These are phyloP conservation scores for Solanum acaule DNA, from an alignment of 257 asterid genomes.

Conservation along the genomic window DNA sequence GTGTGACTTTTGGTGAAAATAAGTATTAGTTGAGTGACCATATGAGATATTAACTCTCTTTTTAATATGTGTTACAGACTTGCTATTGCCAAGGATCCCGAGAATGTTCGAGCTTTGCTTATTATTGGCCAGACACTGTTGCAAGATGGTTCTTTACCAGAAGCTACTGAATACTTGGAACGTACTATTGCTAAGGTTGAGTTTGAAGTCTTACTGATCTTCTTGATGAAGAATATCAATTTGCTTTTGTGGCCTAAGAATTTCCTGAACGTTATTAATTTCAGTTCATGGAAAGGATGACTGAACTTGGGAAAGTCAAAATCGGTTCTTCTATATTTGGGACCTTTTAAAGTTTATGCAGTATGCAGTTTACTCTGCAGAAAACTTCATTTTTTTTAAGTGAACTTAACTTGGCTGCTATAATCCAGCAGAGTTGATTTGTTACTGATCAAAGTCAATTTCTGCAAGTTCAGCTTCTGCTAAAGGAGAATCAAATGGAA, in stretches of 20 bases:
- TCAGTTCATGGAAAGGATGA: neutral
- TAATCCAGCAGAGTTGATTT: neutral
- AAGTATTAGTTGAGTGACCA: too few species aligned
- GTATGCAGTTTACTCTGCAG: neutral
- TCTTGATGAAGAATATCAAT: neutral
- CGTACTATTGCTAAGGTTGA: slow-evolving; percentile 61
- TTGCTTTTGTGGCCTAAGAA: neutral
- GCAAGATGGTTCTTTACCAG: slow-evolving; percentile 37
- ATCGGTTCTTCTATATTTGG: neutral
- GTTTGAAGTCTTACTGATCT: neutral
- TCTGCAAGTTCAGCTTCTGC: slow-evolving; percentile 42
- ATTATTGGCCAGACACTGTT: slow-evolving; percentile 62
- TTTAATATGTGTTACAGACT: slow-evolving; percentile 44
- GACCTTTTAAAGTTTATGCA: neutral
- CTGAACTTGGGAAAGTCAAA: neutral
- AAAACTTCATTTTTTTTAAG: neutral
- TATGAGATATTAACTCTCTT: too few species aligned
- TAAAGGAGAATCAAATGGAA: slow-evolving; percentile 38
- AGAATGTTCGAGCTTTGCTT: slow-evolving; percentile 59
- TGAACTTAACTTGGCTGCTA: neutral
- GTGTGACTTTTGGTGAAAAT: too few species aligned
- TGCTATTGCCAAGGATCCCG: slow-evolving; percentile 86
- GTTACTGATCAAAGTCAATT: neutral
- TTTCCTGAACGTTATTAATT: neutral
- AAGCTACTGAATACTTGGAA: slow-evolving; percentile 64